Evolutionary conservation across 441 rosid species (phyloP), one percentile per base, ranked within the genome.

Genomic region (Euphorbia celastroides): DNA sequence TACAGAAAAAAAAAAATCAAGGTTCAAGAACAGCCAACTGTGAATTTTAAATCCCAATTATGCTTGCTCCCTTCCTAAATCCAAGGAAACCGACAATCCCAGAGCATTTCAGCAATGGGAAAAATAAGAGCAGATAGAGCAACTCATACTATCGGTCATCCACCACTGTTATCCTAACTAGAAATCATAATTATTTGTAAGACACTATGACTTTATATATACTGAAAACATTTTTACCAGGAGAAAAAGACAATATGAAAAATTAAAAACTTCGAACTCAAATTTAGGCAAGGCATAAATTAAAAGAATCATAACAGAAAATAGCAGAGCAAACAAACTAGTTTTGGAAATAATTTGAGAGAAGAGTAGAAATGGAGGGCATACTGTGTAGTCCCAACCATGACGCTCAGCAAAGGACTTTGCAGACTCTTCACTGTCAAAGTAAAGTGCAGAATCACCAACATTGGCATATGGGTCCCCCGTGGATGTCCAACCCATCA

Each of bases 401-500:
- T 90, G 98, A 78, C 81, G 82, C 76, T 83, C 87, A 17, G 99
- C 96, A 81, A 94, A 94, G 27, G 79, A 79, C 79, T 76, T 87
- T 20, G 99, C 97, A 78, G 89, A 88, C 65, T 79, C 94, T 77
- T 86, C 85, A 8, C 88, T 83, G 56, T 88, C 94, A 69, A 94
- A 92, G 74, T 67, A 5, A 60, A 94, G 82, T 50, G 77, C 97
- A 19, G 97, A 71, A 79, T 94, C 98, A 60, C 99, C 99, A 20
- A 94, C 99, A 87, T 94, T 78, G n/a, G 99, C 91, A 79, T 94
- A 94, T 11, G 98, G 98, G 30, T 92, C 98, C 30, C 99, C 99
- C 14, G 99, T 94, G 20, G 97, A 94, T 71, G 99, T 92, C 99
- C 99, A 94, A 38, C 98, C 97, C 97, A 94, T 94, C 88, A 94